Evolutionary conservation across 2,329 filamentous ascomycete species (phyloP), one percentile per base, ranked within the genome.

Genomic region (Epichloe glyceriae): DNA sequence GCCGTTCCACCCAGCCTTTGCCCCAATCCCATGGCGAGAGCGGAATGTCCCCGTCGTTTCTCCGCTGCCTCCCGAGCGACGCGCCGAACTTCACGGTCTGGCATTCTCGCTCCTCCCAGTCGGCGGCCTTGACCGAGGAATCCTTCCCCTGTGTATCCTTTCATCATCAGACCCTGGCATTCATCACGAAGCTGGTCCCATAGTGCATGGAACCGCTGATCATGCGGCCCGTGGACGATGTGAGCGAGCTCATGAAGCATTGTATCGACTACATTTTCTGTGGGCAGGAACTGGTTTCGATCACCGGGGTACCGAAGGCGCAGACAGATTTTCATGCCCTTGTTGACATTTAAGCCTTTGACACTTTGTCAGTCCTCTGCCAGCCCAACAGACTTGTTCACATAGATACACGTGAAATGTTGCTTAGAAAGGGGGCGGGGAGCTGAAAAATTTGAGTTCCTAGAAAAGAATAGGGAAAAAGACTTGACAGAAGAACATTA

Each of bases 221-320:
- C 82, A 64, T 97, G 91, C 2, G 87, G 86, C 0, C 88, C 88
- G 65, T 85, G 82, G 11, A 88, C 78, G 56, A 86, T 95, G 62
- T 97, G 91, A n/a, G 81, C 83, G 3, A 97, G 78, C 72, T 97
- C 91, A 64, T 97, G 91, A 19, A 97, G 79, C 82, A 97, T 86
- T 0, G 91, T 97, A 65, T 96, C 89, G 42, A 88, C 75, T 7
- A 95, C 76, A 56, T 86, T 73, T 61, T 96, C 88, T 52, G 90
- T 70, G 1, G 86, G 83, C 19, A 95, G 67, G 61, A 97, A 97
- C 58, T 88, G 82, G 39, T 73, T 80, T 10, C 78, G 75, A 63
- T 95, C 87, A 58, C 78, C 74, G 5, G 86, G 73, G 65, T 93
- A 84, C 51, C 91, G 83, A 52, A 97, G 71, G 42, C 91, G 82